Base-by-base conservation (phyloP, 2,329 filamentous ascomycete genomes). In the Hirsutella minnesotensis region DNA sequence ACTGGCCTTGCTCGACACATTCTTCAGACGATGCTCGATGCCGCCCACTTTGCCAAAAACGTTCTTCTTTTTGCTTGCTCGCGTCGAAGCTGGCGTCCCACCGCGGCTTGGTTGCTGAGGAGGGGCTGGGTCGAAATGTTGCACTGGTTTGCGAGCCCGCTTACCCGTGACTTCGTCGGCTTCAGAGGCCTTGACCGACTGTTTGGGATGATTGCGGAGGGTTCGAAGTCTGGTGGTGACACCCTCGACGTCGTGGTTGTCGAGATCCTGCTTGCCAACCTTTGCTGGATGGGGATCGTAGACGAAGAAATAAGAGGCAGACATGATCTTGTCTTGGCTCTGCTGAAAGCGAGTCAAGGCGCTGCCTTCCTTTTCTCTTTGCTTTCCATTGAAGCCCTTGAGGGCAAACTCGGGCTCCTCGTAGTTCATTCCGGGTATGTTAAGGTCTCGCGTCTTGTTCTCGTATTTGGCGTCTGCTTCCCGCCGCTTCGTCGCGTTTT, bases 231-330 rank as follows among this genome's bases (percentile, higher is more conserved):
- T 68, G 39, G 74, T 75, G 49, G 69, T 67, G 45, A 70, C 63
- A 21, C 75, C 74, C 19, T 53, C 55, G 29, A 64, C 62, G 49
- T 80, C 75, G 9, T 65, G 68, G 30, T 73, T 61, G 1, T 75
- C 74, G 38, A 41, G 12, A 46, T 80, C 75, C 53, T 82, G 79
- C 30, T 66, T 65, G 18, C 76, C 75, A 45, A 79, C 66, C 56
- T 74, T 75, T 46, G 68, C 69, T 3, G 70, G 68, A 41, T 76
- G 71, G 9, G 31, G 31, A 27, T 80, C 76, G 49, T 79, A 77
- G 46, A 78, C 72, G 50, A 80, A 79, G 15, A 72, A 70, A 51
- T 80, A 81, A 2, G 70, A 66, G 46, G 72, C 66, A 8, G 77
- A 75, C 68, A 76, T 73, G 47, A 78, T 64, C 43, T 66, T 66